phyloP scores from a whole-genome alignment of 305 asterid genomes.

The Solanum hybrid region DNA sequence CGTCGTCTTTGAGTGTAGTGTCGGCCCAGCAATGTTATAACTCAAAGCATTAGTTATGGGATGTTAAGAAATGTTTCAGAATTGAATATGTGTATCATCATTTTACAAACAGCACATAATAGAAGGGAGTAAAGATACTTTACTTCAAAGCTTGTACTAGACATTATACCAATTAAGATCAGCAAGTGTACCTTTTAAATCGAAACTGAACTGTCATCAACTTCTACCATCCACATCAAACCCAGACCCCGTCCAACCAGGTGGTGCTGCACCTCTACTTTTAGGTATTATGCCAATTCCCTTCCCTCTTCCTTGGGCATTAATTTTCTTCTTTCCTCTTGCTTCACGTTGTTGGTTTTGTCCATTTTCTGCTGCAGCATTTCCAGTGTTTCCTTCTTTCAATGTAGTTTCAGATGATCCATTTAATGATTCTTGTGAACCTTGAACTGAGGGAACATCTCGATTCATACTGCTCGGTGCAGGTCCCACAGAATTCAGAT shows the following conservation, averaged over 20 bases:
- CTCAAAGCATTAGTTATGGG: neutral
- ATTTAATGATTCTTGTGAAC: slow-evolving; percentile 6
- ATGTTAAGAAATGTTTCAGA: neutral
- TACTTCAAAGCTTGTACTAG: neutral
- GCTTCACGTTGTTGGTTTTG: slow-evolving; percentile 23
- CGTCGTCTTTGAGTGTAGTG: neutral
- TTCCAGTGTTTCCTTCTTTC: slow-evolving; percentile 11
- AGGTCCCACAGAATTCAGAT: slow-evolving; percentile 14
- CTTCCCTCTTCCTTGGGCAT: slow-evolving; percentile 57
- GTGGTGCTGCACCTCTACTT: slow-evolving; percentile 51
- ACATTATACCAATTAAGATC: neutral
- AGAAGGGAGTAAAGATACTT: neutral
- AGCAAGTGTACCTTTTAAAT: neutral
- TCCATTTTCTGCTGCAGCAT: slow-evolving; percentile 13
- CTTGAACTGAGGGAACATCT: slow-evolving; percentile 16
- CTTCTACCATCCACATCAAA: slow-evolving; percentile 81
- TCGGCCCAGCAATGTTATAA: neutral
- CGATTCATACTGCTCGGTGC: slow-evolving; percentile 13
- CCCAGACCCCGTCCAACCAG: slow-evolving; percentile 97
- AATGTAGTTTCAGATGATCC: slow-evolving; percentile 16
- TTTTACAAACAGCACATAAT: neutral
- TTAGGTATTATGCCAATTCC: slow-evolving; percentile 78
- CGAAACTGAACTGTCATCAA: slow-evolving; percentile 20
- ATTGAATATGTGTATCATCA: neutral
- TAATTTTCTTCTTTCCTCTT: slow-evolving; percentile 42